Conservation (phyloP, 2,329 filamentous ascomycete genomes). For the Mollisia scopiformis region DNA sequence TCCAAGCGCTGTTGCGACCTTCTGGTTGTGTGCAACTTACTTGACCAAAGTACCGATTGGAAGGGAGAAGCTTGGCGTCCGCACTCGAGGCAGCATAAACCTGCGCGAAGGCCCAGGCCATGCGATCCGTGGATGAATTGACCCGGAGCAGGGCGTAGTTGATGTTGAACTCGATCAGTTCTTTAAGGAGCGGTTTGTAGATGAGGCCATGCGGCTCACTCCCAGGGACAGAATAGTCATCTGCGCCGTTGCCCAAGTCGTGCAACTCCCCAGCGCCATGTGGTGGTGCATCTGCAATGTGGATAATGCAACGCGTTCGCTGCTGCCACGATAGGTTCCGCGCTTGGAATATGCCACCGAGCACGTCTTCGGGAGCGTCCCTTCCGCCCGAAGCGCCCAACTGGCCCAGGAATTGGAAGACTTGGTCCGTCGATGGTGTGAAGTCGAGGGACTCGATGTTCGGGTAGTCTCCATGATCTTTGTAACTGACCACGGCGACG, state of each 20-base stretch:
- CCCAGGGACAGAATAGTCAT: slow-evolving; percentile 30
- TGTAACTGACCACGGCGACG: slow-evolving; percentile 42
- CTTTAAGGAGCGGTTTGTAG: slow-evolving; percentile 27
- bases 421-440: slow-evolving; percentile 26
- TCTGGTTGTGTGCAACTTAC: not conserved
- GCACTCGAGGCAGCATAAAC: slow-evolving; percentile 27
- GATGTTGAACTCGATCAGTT: slow-evolving; percentile 33
- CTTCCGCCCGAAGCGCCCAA: slow-evolving; percentile 34
- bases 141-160: slow-evolving; percentile 40
- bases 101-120: slow-evolving; percentile 32
- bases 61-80: slow-evolving; percentile 27
- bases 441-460: slow-evolving; percentile 39
- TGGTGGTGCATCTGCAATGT: slow-evolving; percentile 39
- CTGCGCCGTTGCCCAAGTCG: slow-evolving; percentile 17
- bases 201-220: slow-evolving; percentile 37
- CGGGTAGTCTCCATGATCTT: slow-evolving; percentile 36
- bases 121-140: slow-evolving; percentile 34
- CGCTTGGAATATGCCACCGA: slow-evolving; percentile 38
- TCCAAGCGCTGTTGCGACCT: not conserved
- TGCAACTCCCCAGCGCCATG: slow-evolving; percentile 33
- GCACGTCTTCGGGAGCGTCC: slow-evolving; percentile 41
- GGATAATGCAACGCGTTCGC: slow-evolving; percentile 38
- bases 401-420: slow-evolving; percentile 31
- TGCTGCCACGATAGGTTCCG: slow-evolving; percentile 39
- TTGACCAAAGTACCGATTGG: slow-evolving; percentile 30